A percentile compares a stretch with the other conserved stretches of the same genome.
phyloP scores from a whole-genome alignment of 2,329 filamentous ascomycete genomes.

The Hypoxylon sp. region DNA sequence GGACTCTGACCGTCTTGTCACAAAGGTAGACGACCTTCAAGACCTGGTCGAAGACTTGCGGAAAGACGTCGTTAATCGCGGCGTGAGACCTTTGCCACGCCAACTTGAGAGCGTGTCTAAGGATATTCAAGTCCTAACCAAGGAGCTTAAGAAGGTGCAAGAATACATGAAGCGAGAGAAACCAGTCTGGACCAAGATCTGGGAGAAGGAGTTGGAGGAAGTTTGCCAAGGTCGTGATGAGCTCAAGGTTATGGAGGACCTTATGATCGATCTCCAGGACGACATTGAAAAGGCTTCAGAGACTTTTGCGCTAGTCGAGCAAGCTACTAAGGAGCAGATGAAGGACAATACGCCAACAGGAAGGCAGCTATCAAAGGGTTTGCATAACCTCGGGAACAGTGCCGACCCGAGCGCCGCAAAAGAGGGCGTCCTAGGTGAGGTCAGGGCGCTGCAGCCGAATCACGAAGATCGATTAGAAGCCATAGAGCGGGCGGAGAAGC shows the following conservation, averaged over 20 bases:
- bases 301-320: slow-evolving; percentile 94
- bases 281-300: slow-evolving; percentile 95
- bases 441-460: slow-evolving; percentile 92
- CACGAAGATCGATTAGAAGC: slow-evolving; percentile 94
- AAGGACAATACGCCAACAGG: slow-evolving; percentile 73
- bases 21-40: slow-evolving; percentile 95
- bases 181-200: slow-evolving; percentile 98
- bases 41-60: slow-evolving; percentile 96
- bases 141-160: slow-evolving; percentile 93
- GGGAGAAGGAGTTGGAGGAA: slow-evolving; percentile 96
- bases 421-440: slow-evolving; percentile 91
- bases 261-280: slow-evolving; percentile 91
- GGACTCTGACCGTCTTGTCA: slow-evolving; percentile 91
- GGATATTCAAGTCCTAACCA: slow-evolving; percentile 83
- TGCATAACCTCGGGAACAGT: slow-evolving; percentile 66
- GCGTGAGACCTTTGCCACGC: slow-evolving; percentile 89
- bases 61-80: slow-evolving; percentile 94
- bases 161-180: slow-evolving; percentile 93
- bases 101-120: slow-evolving; percentile 91
- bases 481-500: slow-evolving; percentile 95
- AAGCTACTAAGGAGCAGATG: slow-evolving; percentile 98
- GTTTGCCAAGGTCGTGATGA: slow-evolving; percentile 97
- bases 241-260: slow-evolving; percentile 94
- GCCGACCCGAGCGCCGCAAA: slow-evolving; percentile 85
- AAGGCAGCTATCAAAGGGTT: slow-evolving; percentile 67